These are phyloP conservation scores for Naegleria gruberi DNA, from an alignment of 208 protist genomes.

Conservation along the genomic window DNA sequence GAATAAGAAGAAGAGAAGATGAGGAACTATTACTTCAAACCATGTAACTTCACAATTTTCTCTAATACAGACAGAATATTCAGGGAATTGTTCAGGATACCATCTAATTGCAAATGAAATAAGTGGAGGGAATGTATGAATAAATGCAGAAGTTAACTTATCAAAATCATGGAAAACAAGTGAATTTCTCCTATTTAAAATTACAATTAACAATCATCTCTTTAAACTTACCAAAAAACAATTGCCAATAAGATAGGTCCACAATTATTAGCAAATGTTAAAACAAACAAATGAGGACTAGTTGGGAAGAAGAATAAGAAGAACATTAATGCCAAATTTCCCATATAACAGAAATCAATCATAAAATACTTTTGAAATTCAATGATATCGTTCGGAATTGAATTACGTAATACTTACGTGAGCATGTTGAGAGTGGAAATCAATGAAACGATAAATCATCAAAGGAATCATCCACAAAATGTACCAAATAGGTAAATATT, in stretches of 20 bases:
- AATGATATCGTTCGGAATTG: background rate
- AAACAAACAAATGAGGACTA: conserved; percentile 16
- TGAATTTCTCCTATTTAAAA: conserved; percentile 20
- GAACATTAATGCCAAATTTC: background rate
- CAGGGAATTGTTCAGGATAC: background rate
- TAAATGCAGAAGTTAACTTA: conserved; percentile 35
- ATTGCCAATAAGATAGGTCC: conserved; percentile 34
- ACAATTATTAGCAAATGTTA: conserved; percentile 34
- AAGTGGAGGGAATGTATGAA: conserved; percentile 30
- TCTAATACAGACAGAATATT: background rate
- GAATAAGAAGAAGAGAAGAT: background rate
- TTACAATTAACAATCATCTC: background rate
- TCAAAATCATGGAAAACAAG: conserved; percentile 37
- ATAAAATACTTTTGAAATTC: background rate
- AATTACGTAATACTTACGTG: background rate
- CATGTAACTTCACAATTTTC: background rate
- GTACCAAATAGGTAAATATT: background rate
- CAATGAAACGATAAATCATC: background rate
- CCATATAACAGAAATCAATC: conserved; percentile 16
- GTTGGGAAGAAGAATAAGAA: conserved; percentile 6
- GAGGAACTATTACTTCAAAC: background rate
- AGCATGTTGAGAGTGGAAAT: background rate
- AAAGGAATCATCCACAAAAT: background rate
- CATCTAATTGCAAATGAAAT: conserved; percentile 21
- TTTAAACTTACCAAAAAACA: conserved; percentile 26